Percentiles rank a stretch among this genome's conserved stretches.
phyloP scores from a whole-genome alignment of 106 monocot species.

The Dendrobium nobile region DNA sequence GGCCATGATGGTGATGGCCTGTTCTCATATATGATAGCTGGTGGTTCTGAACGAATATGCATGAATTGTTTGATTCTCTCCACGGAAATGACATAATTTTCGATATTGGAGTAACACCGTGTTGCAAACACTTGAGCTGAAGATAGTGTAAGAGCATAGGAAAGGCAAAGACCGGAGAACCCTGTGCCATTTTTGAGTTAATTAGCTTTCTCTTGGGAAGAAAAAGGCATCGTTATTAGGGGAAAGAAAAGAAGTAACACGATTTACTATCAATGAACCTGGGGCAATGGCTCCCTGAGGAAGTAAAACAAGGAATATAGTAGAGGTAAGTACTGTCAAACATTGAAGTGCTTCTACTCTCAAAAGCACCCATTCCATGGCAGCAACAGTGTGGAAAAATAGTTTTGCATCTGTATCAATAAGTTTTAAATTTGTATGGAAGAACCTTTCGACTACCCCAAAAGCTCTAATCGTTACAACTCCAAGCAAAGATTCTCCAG shows the following conservation, averaged over 20 bases:
- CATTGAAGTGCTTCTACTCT: constrained; percentile 60
- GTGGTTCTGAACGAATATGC: constrained; percentile 59
- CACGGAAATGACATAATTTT: constrained; percentile 67
- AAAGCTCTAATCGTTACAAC: constrained; percentile 64
- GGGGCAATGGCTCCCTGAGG: constrained; percentile 34
- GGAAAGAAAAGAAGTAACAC: neutral
- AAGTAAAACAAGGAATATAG: constrained; percentile 46
- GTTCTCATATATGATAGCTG: constrained; percentile 34
- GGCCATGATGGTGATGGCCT: constrained; percentile 68
- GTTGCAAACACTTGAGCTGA: constrained; percentile 48
- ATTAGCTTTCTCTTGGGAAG: neutral
- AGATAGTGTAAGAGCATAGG: constrained; percentile 62
- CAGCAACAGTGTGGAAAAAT: constrained; percentile 55
- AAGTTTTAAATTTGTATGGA: constrained; percentile 42
- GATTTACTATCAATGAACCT: constrained; percentile 18
- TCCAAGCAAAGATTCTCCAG: constrained; percentile 56
- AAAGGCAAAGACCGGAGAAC: constrained; percentile 60
- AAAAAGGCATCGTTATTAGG: neutral
- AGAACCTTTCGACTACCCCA: constrained; percentile 28
- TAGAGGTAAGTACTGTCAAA: constrained; percentile 39
- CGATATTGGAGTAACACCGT: constrained; percentile 57
- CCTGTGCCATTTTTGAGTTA: constrained; percentile 25
- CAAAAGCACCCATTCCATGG: constrained; percentile 64
- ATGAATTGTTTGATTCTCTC: constrained; percentile 72
- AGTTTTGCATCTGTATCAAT: constrained; percentile 57